Conservation (phyloP, 805 yeast species). For the Cyberlindnera galapagoensis region DNA sequence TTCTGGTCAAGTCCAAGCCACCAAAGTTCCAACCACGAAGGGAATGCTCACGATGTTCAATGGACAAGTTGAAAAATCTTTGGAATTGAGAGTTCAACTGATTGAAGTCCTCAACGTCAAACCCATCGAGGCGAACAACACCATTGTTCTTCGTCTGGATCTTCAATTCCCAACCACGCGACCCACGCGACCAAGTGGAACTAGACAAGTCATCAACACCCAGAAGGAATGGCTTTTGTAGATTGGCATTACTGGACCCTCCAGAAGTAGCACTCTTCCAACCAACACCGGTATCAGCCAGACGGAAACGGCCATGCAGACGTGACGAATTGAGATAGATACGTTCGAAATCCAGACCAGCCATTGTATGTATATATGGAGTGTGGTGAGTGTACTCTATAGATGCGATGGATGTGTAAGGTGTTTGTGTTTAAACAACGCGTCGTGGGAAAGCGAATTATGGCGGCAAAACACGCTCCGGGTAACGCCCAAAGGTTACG, state of each 20-base stretch:
- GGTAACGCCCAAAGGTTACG: too few relatives aligned
- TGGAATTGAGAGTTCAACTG: constrained; percentile 79
- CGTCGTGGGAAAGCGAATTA: too few relatives aligned
- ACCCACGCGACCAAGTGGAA: constrained; percentile 88
- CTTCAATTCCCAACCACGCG: constrained; percentile 84
- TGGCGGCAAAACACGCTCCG: too few relatives aligned
- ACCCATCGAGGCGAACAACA: constrained; percentile 85
- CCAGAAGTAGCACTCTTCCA: constrained; percentile 73
- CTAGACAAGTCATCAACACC: constrained; percentile 81
- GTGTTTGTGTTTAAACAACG: too few relatives aligned
- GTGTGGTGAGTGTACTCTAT: too few relatives aligned
- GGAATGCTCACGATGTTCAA: constrained; percentile 87
- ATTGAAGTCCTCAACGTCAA: constrained; percentile 76
- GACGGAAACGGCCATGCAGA: constrained; percentile 81
- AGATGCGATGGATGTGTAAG: too few relatives aligned
- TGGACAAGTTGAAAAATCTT: constrained; percentile 60
- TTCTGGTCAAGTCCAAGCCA: constrained; percentile 81
- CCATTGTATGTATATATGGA: too few relatives aligned
- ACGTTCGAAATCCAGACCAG: constrained; percentile 69
- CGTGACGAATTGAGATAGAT: constrained; percentile 86
- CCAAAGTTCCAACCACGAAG: constrained; percentile 99
- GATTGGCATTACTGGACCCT: constrained; percentile 38
- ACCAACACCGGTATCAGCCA: constrained; percentile 95
- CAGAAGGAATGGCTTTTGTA: constrained; percentile 75
- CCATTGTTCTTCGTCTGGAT: constrained; percentile 86